Base-by-base conservation (phyloP, 495 filamentous ascomycete species). In the Talaromyces ruber region DNA sequence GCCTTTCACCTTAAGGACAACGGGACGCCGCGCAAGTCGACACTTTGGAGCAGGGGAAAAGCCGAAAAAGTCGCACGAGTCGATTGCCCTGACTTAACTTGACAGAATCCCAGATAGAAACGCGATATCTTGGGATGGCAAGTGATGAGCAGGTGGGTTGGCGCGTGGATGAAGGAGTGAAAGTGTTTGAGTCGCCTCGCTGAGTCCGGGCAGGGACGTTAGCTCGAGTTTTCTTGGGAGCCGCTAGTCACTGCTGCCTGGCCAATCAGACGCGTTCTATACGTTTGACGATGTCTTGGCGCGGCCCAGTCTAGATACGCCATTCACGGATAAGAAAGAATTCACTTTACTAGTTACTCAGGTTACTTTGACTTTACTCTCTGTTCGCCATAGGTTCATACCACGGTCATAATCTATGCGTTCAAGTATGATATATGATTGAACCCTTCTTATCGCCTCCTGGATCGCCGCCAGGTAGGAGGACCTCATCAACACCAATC, bases 101-200 rank as follows among this genome's bases (percentile, higher is more conserved):
- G 59, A 52, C 66, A 60, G 70, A 71, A 76, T 78, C 76, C 74
- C 76, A 77, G 77, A 74, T 69, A 62, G 60, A 65, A 68, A 73
- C 71, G 72, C 75, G 78, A 79, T 75, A 71, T 67, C 71, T 67
- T 71, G 64, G 61, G 68, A 67, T 63, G 73, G 64, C 64, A 68
- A 64, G 69, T 50, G 71, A 74, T 74, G 70, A 66, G 59, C 60
- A 62, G 67, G 62, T 54, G 64, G 71, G 58, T 67, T 70, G 68
- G 71, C 68, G 73, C 64, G 67, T 70, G 67, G 77, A 69, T 74
- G 73, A 75, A 79, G 74, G 73, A 74, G 70, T 71, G 71, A 68
- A 66, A 69, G 70, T 72, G 32, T 70, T 70, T 67, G 71, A 68
- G 70, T 76, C 66, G 71, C 74, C 73, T 77, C 67, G 67, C 73